Conservation (phyloP, 768 basidiomycete species). For the Gymnopilus junonius region DNA sequence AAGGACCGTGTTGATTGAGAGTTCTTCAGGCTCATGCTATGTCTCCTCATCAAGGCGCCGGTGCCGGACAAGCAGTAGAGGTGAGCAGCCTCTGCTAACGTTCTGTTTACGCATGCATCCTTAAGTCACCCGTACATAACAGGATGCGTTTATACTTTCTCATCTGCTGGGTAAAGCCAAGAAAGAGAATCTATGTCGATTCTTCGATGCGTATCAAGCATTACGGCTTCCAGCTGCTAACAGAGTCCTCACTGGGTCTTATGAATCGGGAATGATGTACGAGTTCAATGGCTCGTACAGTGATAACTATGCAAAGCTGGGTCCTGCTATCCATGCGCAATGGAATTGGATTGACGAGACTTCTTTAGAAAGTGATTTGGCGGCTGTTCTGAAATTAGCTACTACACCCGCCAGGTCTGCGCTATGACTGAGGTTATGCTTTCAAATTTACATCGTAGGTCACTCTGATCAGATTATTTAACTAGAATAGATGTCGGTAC, state of each 20-base stretch:
- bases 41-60: conserved; percentile 51
- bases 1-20: conserved; percentile 8
- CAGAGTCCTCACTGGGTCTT: conserved; percentile 33
- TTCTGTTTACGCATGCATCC: neutral
- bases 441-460: neutral
- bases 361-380: conserved; percentile 36
- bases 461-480: neutral
- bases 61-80: conserved; percentile 57
- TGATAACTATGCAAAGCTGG: conserved; percentile 41
- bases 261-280: conserved; percentile 40
- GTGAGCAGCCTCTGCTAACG: conserved; percentile 21
- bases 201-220: conserved; percentile 35
- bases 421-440: neutral
- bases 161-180: conserved; percentile 29
- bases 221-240: conserved; percentile 41
- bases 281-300: conserved; percentile 40
- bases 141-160: conserved; percentile 54
- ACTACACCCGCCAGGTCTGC: neutral
- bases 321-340: conserved; percentile 42
- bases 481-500: neutral
- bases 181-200: conserved; percentile 19
- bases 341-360: conserved; percentile 47
- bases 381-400: conserved; percentile 15
- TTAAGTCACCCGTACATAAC: neutral
- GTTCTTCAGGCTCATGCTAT: conserved; percentile 49